Evolutionary conservation across 345 rosid genomes (phyloP), one percentile per base, ranked within the genome.

Genomic region (Geranium rotundifolium): DNA sequence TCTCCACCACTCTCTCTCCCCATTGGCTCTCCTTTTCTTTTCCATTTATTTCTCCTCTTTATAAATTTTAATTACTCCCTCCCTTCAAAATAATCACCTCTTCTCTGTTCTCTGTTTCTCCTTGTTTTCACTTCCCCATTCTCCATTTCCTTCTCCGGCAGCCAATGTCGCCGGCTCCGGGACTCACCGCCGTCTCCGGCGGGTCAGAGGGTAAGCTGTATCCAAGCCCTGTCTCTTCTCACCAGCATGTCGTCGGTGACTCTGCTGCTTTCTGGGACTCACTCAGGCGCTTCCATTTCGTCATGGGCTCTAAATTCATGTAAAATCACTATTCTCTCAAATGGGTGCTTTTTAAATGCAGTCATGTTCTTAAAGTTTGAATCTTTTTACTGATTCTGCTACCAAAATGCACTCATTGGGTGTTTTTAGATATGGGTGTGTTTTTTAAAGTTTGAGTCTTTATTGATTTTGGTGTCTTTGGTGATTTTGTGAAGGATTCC

Each of bases 271-370:
- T 92, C 71, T 85, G 91, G 95, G 96, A 92, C 78, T 82, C 96
- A 19, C 95, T 92, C 52, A 70, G 92, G 71, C 81, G 90, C 63
- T 92, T 91, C 76, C 98, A 92, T 74, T 86, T 80, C 71, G 27
- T 76, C 30, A 69, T 92, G 89, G 82, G 91, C 61, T 81, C 92
- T 37, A 92, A 85, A 73, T 92, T 89, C 69, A 84, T 85, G 98
- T 92, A 81, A 77, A 69, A 20, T 4, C 56, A 31, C 7, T 56
- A 19, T 54, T 15, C 29, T n/a, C 4, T 0, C 23, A 16, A 37
- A 12, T 17, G 29, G 9, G 57, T 46, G 16, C 13, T 37, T 58
- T 18, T 4, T 54, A 18, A 14, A 18, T 18, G 16, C 10, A 0
- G 56, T 4, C 5, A 54, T 54, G 14, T 60, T 57, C 50, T 41